Conservation (phyloP, 2,329 filamentous ascomycete genomes). For the Penicillium glabrum region DNA sequence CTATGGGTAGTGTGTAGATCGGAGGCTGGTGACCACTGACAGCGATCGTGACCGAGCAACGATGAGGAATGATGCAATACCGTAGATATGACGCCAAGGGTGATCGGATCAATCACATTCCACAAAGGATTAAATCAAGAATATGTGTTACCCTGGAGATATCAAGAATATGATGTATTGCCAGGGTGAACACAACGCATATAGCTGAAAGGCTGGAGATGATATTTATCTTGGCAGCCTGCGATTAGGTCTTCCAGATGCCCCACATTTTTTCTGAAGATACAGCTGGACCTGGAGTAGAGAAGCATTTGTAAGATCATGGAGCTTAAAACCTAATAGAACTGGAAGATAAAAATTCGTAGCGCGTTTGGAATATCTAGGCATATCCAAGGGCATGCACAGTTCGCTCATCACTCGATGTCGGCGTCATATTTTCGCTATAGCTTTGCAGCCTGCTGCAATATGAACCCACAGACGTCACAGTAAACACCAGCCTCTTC, state of each 20-base stretch:
- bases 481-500: background rate
- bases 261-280: background rate
- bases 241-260: background rate
- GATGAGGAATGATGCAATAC: background rate
- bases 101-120: constrained; percentile 1
- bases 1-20: background rate
- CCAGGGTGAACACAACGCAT: background rate
- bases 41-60: background rate
- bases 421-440: background rate
- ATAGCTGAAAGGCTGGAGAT: background rate
- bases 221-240: background rate
- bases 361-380: background rate
- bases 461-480: background rate
- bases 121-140: background rate
- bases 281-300: background rate
- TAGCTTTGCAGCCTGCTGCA: background rate
- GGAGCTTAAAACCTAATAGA: background rate
- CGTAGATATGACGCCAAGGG: background rate
- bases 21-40: background rate
- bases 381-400: background rate
- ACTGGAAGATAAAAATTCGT: background rate
- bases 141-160: constrained; percentile 3
- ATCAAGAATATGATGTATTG: background rate
- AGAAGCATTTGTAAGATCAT: background rate
- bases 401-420: background rate